Conservation (phyloP, 257 asterid genomes). For the Solanum raphanifolium region DNA sequence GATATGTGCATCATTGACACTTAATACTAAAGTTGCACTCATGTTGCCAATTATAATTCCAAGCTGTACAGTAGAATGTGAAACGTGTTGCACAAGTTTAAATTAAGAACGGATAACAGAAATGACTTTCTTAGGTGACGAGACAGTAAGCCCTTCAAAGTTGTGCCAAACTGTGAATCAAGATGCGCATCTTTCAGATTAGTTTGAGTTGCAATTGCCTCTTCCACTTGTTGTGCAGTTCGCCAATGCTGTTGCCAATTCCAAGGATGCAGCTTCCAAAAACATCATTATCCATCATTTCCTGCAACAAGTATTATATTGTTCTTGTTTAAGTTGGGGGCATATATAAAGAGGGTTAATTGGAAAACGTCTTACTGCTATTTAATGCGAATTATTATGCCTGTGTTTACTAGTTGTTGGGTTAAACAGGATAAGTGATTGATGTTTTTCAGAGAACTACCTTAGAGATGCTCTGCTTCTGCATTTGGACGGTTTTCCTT, state of each 20-base stretch:
- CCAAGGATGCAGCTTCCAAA: constrained; percentile 46
- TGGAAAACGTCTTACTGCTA: neutral
- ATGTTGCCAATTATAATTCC: neutral
- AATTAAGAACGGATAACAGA: neutral
- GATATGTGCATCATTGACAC: neutral
- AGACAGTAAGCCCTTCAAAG: neutral
- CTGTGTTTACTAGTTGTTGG: neutral
- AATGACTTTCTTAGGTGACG: neutral
- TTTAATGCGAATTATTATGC: neutral
- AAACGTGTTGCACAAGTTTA: neutral
- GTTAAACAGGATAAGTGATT: neutral
- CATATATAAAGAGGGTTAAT: neutral
- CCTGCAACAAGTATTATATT: constrained; percentile 29
- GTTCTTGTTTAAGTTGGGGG: neutral
- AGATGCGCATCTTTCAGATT: neutral
- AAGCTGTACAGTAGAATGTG: neutral
- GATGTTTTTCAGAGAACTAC: constrained; percentile 16
- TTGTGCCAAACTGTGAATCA: neutral
- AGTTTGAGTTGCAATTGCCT: constrained; percentile 60
- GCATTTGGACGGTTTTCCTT: constrained; percentile 36
- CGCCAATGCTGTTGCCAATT: constrained; percentile 27
- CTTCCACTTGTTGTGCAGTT: constrained; percentile 45
- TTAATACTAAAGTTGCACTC: neutral
- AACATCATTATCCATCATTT: constrained; percentile 32
- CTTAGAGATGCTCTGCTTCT: constrained; percentile 35